Percentiles rank a stretch among this genome's conserved stretches.
Evolutionary conservation across 1,139 yeast species (phyloP).

Genomic region (Yamadazyma triangularis): DNA sequence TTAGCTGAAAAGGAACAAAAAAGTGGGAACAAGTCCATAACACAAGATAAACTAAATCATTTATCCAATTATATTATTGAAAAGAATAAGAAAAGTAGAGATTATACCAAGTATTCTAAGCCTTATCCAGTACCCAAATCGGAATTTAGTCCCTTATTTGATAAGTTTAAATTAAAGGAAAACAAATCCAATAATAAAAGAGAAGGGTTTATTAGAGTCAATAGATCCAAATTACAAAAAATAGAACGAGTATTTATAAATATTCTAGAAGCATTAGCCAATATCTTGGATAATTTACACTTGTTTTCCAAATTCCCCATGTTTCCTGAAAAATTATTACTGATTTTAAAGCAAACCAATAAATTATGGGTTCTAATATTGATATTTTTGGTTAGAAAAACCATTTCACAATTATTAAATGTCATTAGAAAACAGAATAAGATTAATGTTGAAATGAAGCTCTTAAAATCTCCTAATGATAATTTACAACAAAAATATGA

Average conservation of each 20-base stretch:
- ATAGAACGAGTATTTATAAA: constrained; percentile 28
- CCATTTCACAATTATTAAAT: constrained; percentile 40
- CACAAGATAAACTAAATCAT: constrained; percentile 28
- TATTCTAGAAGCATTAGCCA: constrained; percentile 35
- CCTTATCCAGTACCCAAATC: constrained; percentile 14
- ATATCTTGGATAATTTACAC: constrained; percentile 41
- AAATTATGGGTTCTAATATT: constrained; percentile 43
- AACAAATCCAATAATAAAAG: constrained; percentile 3
- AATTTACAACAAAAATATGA: constrained; percentile 32
- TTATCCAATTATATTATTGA: constrained; percentile 18
- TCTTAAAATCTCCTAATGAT: constrained; percentile 26
- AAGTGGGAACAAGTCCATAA: constrained; percentile 30
- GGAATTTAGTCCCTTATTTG: constrained; percentile 22
- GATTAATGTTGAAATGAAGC: constrained; percentile 33
- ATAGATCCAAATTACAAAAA: constrained; percentile 17
- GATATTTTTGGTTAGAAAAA: constrained; percentile 39
- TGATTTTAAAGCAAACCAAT: constrained; percentile 39
- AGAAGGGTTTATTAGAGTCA: constrained; percentile 11
- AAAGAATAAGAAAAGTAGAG: constrained; percentile 8
- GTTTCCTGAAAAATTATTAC: constrained; percentile 33
- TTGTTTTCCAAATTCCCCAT: constrained; percentile 40
- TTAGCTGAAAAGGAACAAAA: constrained; percentile 30
- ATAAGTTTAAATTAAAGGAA: constrained; percentile 15
- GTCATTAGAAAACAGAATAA: constrained; percentile 36
- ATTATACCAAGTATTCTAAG: constrained; percentile 10